phyloP scores from a whole-genome alignment of 176 grass and related monocot genomes.

The Poa pratensis region DNA sequence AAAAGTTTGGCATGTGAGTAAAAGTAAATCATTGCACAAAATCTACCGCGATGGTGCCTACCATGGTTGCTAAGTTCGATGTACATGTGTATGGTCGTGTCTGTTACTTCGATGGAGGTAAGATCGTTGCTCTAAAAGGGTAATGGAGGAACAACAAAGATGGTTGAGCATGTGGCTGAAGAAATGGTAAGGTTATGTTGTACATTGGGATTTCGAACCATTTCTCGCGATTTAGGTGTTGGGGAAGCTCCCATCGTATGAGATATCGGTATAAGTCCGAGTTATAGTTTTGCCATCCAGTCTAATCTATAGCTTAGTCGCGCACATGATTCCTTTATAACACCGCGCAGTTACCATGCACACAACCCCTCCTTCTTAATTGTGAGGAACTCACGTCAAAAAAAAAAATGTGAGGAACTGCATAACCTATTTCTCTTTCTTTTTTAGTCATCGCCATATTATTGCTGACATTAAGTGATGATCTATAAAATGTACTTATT shows the following conservation, averaged over 20 bases:
- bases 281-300: not conserved
- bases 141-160: not conserved
- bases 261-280: not conserved
- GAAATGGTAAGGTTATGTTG: not conserved
- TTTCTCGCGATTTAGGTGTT: not conserved
- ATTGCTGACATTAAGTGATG: not conserved
- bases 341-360: not conserved
- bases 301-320: slow-evolving; percentile 4
- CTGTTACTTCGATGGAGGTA: not conserved
- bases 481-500: not conserved
- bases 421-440: not conserved
- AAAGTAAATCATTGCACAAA: not conserved
- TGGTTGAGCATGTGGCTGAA: not conserved
- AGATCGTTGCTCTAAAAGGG: not conserved
- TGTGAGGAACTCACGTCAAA: not conserved
- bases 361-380: not conserved
- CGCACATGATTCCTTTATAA: not conserved
- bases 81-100: not conserved
- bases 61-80: not conserved
- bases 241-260: not conserved
- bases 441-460: not conserved
- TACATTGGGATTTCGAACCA: not conserved
- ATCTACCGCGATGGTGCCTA: not conserved
- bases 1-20: not conserved
- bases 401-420: too few species aligned